Percentiles rank a stretch among this genome's conserved stretches.
Evolutionary conservation across 31 red algal species (phyloP).

Genomic region (Asparagopsis taxiformis): DNA sequence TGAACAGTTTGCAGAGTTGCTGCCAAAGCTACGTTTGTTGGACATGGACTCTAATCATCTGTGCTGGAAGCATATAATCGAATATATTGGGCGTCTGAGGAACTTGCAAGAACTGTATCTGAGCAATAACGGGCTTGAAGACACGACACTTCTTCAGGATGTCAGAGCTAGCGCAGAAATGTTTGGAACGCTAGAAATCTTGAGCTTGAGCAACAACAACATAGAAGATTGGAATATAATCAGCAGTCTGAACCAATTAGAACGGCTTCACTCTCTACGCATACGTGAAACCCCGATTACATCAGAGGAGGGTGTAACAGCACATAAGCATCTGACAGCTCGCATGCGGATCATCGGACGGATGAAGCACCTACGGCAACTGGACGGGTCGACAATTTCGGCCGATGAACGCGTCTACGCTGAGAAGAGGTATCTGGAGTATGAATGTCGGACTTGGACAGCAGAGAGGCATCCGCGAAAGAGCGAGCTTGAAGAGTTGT

Average conservation of each 20-base stretch:
- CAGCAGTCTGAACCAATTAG: conserved; percentile 2
- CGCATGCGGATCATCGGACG: conserved; percentile 7
- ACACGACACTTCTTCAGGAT: neutral
- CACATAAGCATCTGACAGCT: no score
- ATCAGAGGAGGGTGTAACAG: neutral
- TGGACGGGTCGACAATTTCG: conserved; percentile 31
- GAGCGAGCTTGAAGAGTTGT: neutral
- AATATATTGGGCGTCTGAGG: neutral
- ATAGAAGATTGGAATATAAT: conserved; percentile 35
- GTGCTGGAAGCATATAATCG: conserved; percentile 27
- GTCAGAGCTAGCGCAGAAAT: neutral
- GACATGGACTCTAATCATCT: conserved; percentile 34
- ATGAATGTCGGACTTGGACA: neutral
- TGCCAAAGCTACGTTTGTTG: conserved; percentile 18
- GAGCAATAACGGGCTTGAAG: conserved; percentile 26
- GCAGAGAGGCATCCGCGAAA: neutral
- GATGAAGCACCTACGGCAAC: neutral
- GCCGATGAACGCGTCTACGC: conserved; percentile 45
- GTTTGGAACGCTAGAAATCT: conserved; percentile 17
- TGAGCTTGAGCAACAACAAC: conserved; percentile 44
- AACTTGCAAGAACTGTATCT: conserved; percentile 22
- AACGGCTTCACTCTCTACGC: conserved; percentile 4
- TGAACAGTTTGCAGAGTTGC: neutral
- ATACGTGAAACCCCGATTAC: conserved; percentile 23
- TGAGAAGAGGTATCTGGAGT: conserved; percentile 18